These are phyloP conservation scores for Sclerotinia trifoliorum DNA, from an alignment of 2,329 filamentous ascomycete species.

Conservation along the genomic window DNA sequence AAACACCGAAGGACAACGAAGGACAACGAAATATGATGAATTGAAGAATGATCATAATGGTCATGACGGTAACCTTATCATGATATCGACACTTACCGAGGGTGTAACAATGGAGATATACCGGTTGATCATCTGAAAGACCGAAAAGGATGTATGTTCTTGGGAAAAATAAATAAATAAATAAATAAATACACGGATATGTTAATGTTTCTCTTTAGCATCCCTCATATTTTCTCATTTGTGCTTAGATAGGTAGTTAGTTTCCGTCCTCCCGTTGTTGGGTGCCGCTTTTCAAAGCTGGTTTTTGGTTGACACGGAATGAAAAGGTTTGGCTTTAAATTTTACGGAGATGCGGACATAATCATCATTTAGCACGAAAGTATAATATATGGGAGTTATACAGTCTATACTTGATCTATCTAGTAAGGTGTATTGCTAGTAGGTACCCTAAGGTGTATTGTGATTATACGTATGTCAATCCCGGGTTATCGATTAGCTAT, in stretches of 20 bases:
- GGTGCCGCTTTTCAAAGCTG: conserved; percentile 3
- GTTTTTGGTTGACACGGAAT: not conserved
- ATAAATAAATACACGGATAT: too few species aligned
- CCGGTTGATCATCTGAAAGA: not conserved
- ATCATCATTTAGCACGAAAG: not conserved
- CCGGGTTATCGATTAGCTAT: not conserved
- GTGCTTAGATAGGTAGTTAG: not conserved
- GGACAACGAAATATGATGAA: conserved; percentile 13
- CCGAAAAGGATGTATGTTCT: not conserved
- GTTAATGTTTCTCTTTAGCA: not conserved
- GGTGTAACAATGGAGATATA: not conserved
- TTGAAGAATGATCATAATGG: not conserved
- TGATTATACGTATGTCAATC: not conserved
- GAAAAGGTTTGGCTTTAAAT: not conserved
- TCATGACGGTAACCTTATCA: not conserved
- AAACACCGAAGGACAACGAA: not conserved
- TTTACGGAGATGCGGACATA: too few species aligned
- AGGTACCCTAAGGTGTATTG: too few species aligned
- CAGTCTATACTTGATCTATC: not conserved
- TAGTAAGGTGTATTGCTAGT: not conserved
- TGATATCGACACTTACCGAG: not conserved
- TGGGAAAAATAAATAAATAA: not conserved
- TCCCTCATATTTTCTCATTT: not conserved
- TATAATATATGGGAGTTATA: not conserved
- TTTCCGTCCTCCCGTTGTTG: not conserved